A percentile compares a stretch with the other conserved stretches of the same genome.
Evolutionary conservation across 2,329 filamentous ascomycete genomes (phyloP).

Genomic region (Neonectria neomacrospora): DNA sequence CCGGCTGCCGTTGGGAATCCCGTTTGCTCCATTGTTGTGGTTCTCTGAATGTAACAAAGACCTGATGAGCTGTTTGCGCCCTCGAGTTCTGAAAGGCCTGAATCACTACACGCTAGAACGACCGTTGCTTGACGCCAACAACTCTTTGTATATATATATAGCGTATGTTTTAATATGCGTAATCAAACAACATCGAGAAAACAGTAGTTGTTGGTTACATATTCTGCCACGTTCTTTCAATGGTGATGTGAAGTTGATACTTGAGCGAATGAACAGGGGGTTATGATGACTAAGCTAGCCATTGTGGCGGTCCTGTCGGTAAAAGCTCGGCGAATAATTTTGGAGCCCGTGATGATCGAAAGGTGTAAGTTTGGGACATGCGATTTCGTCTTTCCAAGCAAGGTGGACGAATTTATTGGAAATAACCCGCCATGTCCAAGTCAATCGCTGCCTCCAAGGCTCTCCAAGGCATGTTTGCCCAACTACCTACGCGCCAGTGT

Average conservation of each 20-base stretch:
- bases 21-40: conserved; percentile 45
- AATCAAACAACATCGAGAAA: conserved; percentile 4
- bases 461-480: conserved; percentile 49
- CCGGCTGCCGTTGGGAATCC: conserved; percentile 36
- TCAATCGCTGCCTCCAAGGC: conserved; percentile 50
- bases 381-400: conserved; percentile 33
- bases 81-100: neutral
- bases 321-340: conserved; percentile 44
- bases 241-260: conserved; percentile 19
- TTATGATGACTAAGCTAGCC: conserved; percentile 41
- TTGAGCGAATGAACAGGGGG: conserved; percentile 12
- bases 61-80: conserved; percentile 1
- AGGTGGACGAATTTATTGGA: conserved; percentile 18
- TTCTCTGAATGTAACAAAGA: conserved; percentile 15
- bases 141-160: conserved; percentile 5
- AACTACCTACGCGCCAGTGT: conserved; percentile 51
- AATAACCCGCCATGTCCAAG: conserved; percentile 52
- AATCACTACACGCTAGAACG: conserved; percentile 1
- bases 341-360: conserved; percentile 42
- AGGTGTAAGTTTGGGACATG: conserved; percentile 41
- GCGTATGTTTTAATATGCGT: neutral
- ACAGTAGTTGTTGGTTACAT: conserved; percentile 7
- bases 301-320: conserved; percentile 27
- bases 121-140: neutral
- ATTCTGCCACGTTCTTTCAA: conserved; percentile 9